phyloP scores from a whole-genome alignment of 2,329 filamentous ascomycete genomes.

The Cladophialophora psammophila region DNA sequence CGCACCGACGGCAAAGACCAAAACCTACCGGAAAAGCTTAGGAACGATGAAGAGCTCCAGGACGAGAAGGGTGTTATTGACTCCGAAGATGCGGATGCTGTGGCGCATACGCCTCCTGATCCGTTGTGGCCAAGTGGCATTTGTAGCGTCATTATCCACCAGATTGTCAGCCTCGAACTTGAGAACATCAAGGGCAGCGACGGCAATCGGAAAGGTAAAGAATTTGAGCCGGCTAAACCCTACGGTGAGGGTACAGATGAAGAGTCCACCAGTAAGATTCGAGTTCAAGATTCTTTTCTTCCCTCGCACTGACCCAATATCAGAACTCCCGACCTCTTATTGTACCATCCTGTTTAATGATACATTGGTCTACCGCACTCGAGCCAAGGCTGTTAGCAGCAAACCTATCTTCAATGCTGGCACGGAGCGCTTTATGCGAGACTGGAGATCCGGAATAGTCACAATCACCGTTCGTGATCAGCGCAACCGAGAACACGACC shows the following conservation, averaged over 20 bases:
- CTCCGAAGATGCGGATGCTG: slow-evolving; percentile 78
- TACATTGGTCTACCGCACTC: slow-evolving; percentile 79
- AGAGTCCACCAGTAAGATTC: slow-evolving; percentile 63
- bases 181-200: slow-evolving; percentile 85
- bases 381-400: slow-evolving; percentile 89
- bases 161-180: slow-evolving; percentile 94
- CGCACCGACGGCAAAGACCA: slow-evolving; percentile 86
- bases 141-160: slow-evolving; percentile 84
- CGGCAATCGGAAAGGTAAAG: slow-evolving; percentile 80
- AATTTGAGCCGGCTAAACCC: slow-evolving; percentile 86
- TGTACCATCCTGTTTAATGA: slow-evolving; percentile 72
- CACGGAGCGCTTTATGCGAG: slow-evolving; percentile 88
- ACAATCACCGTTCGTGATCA: slow-evolving; percentile 89
- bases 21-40: slow-evolving; percentile 75
- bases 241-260: slow-evolving; percentile 89
- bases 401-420: slow-evolving; percentile 98
- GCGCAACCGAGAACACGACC: slow-evolving; percentile 89
- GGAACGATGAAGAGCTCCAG: slow-evolving; percentile 77
- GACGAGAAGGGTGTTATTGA: slow-evolving; percentile 85
- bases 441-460: slow-evolving; percentile 87
- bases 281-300: neutral
- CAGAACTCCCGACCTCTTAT: slow-evolving; percentile 83
- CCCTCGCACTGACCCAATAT: slow-evolving; percentile 10
- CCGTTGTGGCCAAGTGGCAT: slow-evolving; percentile 95
- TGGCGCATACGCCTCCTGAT: slow-evolving; percentile 88